These are phyloP conservation scores for Leccinum longicurvipes DNA, from an alignment of 768 basidiomycete species.

Conservation along the genomic window DNA sequence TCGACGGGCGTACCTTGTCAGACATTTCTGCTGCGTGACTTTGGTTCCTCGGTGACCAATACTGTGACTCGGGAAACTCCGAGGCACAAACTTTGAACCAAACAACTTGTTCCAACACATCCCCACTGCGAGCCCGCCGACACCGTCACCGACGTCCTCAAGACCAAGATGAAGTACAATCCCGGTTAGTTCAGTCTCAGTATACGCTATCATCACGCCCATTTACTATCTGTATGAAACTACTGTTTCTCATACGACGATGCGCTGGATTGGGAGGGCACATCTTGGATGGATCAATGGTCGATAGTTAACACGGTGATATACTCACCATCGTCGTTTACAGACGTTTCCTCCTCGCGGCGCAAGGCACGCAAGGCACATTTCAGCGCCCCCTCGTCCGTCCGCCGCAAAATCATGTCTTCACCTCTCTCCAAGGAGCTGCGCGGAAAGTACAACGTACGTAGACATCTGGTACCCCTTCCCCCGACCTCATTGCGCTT, in stretches of 20 bases:
- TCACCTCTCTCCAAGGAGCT: constrained; percentile 95
- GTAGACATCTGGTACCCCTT: constrained; percentile 26
- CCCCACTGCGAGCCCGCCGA: constrained; percentile 30
- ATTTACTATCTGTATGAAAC: constrained; percentile 23
- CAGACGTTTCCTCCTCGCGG: constrained; percentile 88
- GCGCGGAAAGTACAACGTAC: constrained; percentile 84
- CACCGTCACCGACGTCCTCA: constrained; percentile 58
- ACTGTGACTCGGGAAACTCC: constrained; percentile 21
- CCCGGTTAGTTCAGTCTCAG: constrained; percentile 57
- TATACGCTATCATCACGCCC: constrained; percentile 17
- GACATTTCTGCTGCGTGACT: constrained; percentile 26
- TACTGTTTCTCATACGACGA: constrained; percentile 26
- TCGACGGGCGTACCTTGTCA: constrained; percentile 62
- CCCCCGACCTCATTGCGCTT: not conserved
- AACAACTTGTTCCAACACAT: constrained; percentile 25
- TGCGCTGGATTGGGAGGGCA: constrained; percentile 53
- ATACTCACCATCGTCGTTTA: constrained; percentile 32
- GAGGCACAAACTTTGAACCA: constrained; percentile 36
- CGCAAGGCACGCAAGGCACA: constrained; percentile 99
- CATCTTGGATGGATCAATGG: constrained; percentile 41
- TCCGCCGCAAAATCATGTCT: constrained; percentile 98
- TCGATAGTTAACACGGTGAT: constrained; percentile 12
- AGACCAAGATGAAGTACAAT: constrained; percentile 79
- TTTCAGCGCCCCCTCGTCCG: constrained; percentile 91
- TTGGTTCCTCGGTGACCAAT: not conserved